Percentiles rank a stretch among this genome's conserved stretches.
phyloP scores from a whole-genome alignment of 352 stramenopile species.

The Phytophthora lateralis region DNA sequence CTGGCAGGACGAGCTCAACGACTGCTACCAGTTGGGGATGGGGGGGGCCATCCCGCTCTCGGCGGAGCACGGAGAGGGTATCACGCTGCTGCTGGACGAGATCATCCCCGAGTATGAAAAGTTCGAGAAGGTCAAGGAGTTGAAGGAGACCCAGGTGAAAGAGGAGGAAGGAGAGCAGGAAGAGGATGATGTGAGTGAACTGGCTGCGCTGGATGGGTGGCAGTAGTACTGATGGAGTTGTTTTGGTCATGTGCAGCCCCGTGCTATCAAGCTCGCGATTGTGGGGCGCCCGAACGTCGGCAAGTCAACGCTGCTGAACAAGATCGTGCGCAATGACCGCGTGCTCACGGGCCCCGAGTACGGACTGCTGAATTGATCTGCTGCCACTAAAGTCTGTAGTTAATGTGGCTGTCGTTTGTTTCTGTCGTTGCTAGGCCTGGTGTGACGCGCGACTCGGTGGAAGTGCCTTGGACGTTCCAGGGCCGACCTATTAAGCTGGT shows the following conservation, averaged over 20 bases:
- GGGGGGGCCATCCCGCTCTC: slow-evolving; percentile 73
- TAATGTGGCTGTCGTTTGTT: slow-evolving; percentile 2
- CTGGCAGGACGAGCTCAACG: slow-evolving; percentile 72
- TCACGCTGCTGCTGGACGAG: slow-evolving; percentile 70
- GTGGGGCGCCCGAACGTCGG: slow-evolving; percentile 81
- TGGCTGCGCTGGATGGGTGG: not conserved
- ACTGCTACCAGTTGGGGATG: slow-evolving; percentile 80
- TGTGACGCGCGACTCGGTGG: slow-evolving; percentile 82
- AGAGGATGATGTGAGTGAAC: slow-evolving; percentile 56
- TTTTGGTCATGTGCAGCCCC: slow-evolving; percentile 38
- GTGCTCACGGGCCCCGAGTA: slow-evolving; percentile 85
- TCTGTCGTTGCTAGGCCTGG: slow-evolving; percentile 58
- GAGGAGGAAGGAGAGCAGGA: slow-evolving; percentile 40
- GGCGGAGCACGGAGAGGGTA: slow-evolving; percentile 78
- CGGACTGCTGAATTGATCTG: slow-evolving; percentile 16
- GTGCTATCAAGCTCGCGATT: slow-evolving; percentile 79
- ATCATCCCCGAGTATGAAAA: slow-evolving; percentile 75
- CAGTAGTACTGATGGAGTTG: slow-evolving; percentile 1
- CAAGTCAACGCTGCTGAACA: slow-evolving; percentile 85
- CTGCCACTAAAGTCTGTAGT: not conserved
- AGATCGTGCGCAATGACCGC: slow-evolving; percentile 79
- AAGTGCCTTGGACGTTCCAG: slow-evolving; percentile 81
- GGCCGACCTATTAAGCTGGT: slow-evolving; percentile 79
- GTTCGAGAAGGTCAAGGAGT: slow-evolving; percentile 60
- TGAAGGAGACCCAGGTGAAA: slow-evolving; percentile 33